Conservation (phyloP, 768 basidiomycete genomes). For the Naganishia antarctica region DNA sequence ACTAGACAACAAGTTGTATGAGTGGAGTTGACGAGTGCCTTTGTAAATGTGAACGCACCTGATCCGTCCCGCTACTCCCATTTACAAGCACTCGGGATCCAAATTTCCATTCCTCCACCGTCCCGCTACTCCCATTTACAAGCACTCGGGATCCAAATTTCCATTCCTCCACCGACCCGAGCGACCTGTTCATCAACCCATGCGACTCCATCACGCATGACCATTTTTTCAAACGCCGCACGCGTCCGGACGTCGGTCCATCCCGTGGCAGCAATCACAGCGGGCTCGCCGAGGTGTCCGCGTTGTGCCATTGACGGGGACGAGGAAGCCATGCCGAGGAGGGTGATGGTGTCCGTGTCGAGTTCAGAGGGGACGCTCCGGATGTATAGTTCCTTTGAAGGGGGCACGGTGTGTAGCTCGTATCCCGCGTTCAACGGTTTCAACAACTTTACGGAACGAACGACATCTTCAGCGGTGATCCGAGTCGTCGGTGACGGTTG, state of each 20-base stretch:
- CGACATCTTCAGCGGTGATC: slow-evolving; percentile 79
- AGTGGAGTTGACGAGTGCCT: no score
- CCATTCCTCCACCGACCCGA: slow-evolving; percentile 53
- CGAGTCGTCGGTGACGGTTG: slow-evolving; percentile 51
- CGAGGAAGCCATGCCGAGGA: slow-evolving; percentile 58
- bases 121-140: slow-evolving; percentile 64
- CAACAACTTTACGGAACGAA: slow-evolving; percentile 76
- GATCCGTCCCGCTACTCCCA: no score
- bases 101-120: not conserved
- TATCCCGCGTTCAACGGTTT: slow-evolving; percentile 89
- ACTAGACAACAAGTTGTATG: no score
- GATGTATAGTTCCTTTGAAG: slow-evolving; percentile 47
- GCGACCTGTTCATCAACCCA: slow-evolving; percentile 92
- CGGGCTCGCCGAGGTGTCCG: slow-evolving; percentile 65
- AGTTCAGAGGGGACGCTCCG: slow-evolving; percentile 84
- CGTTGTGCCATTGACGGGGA: no score
- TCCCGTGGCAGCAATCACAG: slow-evolving; percentile 58
- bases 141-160: slow-evolving; percentile 83
- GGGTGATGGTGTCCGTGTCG: slow-evolving; percentile 78
- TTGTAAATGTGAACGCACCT: no score
- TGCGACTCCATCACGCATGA: slow-evolving; percentile 80
- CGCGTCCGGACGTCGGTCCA: slow-evolving; percentile 76
- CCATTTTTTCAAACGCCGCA: slow-evolving; percentile 80
- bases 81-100: no score
- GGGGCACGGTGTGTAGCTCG: slow-evolving; percentile 47